Percentiles rank a stretch among this genome's conserved stretches.
These are phyloP conservation scores for Monilinia vaccinii-corymbosi DNA, from an alignment of 2,329 filamentous ascomycete species.

Conservation along the genomic window DNA sequence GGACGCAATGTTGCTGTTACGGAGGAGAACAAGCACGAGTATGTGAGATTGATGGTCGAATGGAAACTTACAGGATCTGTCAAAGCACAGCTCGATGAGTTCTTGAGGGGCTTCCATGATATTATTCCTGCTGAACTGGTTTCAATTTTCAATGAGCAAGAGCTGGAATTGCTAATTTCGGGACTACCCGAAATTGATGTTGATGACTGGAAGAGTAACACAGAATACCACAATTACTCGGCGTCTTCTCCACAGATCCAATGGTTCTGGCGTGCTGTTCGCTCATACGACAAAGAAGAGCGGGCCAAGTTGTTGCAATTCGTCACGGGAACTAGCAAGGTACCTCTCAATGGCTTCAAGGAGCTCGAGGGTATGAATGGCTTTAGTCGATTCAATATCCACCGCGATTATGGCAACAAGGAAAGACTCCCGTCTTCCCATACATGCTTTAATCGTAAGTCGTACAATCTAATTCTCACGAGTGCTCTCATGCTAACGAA, in stretches of 20 bases:
- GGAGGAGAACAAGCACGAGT: constrained; percentile 97
- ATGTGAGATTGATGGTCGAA: constrained; percentile 88
- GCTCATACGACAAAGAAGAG: constrained; percentile 98
- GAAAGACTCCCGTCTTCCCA: constrained; percentile 92
- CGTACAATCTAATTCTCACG: neutral
- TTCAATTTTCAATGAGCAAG: constrained; percentile 97
- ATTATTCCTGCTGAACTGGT: constrained; percentile 93
- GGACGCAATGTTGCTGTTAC: constrained; percentile 90
- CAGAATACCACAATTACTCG: constrained; percentile 96
- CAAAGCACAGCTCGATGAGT: constrained; percentile 86
- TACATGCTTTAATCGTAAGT: constrained; percentile 98
- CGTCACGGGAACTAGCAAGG: constrained; percentile 96
- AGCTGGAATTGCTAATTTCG: constrained; percentile 91
- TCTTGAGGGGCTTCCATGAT: constrained; percentile 93
- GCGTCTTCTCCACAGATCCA: constrained; percentile 93
- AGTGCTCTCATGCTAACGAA: constrained; percentile 18
- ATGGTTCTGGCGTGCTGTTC: constrained; percentile 98
- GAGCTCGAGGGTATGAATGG: constrained; percentile 99
- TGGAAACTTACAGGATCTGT: constrained; percentile 88
- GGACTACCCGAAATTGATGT: constrained; percentile 95
- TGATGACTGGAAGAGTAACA: constrained; percentile 98
- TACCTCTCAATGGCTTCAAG: constrained; percentile 96
- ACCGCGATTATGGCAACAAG: constrained; percentile 95
- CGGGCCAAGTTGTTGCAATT: constrained; percentile 95
- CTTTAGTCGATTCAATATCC: constrained; percentile 95